Conservation (phyloP, 2,329 filamentous ascomycete genomes). For the Sporothrix pseudoabietina region DNA sequence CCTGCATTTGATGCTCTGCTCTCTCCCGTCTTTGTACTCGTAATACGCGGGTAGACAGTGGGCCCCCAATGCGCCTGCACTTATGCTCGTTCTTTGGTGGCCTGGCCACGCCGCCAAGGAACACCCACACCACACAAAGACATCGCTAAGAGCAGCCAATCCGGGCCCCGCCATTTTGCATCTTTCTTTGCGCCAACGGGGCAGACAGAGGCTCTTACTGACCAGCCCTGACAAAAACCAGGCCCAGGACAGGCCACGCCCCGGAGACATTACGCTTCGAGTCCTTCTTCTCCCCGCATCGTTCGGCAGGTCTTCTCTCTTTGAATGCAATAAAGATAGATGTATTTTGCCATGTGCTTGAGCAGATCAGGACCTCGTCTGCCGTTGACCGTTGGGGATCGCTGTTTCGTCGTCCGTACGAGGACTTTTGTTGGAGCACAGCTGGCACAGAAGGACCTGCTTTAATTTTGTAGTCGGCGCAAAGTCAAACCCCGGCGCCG, state of each 20-base stretch:
- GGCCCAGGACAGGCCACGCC: neutral
- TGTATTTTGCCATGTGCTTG: conserved; percentile 1
- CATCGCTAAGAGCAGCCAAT: neutral
- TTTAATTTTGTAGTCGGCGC: neutral
- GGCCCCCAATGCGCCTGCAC: neutral
- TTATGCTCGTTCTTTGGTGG: neutral
- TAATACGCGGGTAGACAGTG: neutral
- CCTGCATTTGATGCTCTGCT: neutral
- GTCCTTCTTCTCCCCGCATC: neutral
- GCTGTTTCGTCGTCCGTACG: neutral
- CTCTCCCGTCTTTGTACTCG: neutral
- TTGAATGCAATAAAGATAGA: neutral
- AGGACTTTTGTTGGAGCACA: neutral
- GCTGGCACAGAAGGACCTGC: neutral
- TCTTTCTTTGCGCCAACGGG: neutral
- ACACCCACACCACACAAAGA: neutral
- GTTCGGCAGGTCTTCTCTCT: neutral
- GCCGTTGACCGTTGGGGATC: neutral
- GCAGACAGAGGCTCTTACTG: neutral
- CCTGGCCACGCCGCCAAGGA: neutral
- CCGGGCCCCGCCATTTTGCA: neutral
- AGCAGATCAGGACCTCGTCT: neutral
- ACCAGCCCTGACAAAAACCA: neutral
- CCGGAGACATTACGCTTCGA: neutral
- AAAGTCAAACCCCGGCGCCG: neutral